Percentiles rank a stretch among this genome's conserved stretches.
Evolutionary conservation across 768 basidiomycete genomes (phyloP).

Genomic region (Tephrocybe sp.): DNA sequence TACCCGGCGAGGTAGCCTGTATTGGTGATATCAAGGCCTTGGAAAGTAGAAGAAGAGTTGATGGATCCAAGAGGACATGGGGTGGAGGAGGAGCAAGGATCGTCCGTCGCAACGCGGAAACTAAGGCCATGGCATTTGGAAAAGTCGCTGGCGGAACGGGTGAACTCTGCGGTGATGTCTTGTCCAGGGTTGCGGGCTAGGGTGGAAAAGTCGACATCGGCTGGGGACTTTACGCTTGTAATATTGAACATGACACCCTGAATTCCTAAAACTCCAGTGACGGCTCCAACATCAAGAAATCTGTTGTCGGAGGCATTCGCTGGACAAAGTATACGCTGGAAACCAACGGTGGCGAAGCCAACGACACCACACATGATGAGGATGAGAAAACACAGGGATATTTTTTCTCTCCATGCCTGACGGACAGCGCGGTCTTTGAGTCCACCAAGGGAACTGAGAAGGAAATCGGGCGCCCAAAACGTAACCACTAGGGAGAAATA

Average conservation of each 20-base stretch:
- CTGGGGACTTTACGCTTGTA: slow-evolving; percentile 46
- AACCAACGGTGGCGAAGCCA: slow-evolving; percentile 92
- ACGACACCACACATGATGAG: slow-evolving; percentile 71
- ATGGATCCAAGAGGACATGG: slow-evolving; percentile 69
- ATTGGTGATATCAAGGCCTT: slow-evolving; percentile 58
- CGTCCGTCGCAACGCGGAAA: slow-evolving; percentile 70
- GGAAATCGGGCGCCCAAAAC: slow-evolving; percentile 85
- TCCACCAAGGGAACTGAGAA: slow-evolving; percentile 73
- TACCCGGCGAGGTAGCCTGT: slow-evolving; percentile 79
- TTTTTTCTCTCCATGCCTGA: slow-evolving; percentile 98
- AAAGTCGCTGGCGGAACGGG: slow-evolving; percentile 64
- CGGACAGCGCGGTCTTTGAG: slow-evolving; percentile 73
- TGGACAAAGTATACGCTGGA: slow-evolving; percentile 91
- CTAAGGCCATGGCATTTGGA: slow-evolving; percentile 57
- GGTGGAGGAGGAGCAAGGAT: slow-evolving; percentile 59
- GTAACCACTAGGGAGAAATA: slow-evolving; percentile 78
- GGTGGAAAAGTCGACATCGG: slow-evolving; percentile 53
- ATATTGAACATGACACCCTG: slow-evolving; percentile 78
- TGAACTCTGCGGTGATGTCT: slow-evolving; percentile 89
- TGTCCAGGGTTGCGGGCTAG: slow-evolving; percentile 66
- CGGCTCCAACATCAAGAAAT: slow-evolving; percentile 55
- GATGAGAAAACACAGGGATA: slow-evolving; percentile 88
- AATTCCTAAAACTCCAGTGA: slow-evolving; percentile 66
- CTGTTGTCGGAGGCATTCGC: slow-evolving; percentile 38
- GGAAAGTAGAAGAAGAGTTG: slow-evolving; percentile 53